Base-by-base conservation (phyloP, 192 early-diverging fungal genomes). In the Entomortierella beljakovae region DNA sequence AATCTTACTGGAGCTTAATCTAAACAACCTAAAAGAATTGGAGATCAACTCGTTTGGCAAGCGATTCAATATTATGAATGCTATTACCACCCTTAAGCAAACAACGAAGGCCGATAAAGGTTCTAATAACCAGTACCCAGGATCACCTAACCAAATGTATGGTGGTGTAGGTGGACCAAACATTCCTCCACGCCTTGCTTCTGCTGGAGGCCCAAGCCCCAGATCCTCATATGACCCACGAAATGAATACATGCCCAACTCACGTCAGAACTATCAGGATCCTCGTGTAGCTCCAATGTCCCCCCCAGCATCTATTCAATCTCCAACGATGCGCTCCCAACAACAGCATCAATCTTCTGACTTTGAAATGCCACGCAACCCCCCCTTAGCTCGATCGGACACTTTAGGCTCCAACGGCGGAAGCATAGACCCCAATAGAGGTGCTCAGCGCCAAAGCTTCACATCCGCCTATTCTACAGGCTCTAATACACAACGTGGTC, bases 1-100 rank as follows among this genome's bases (percentile, higher is more conserved):
- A 42, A 79, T 84, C 18, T 74, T 93, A 8, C 32, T 93, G 1
- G 88, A 88, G 31, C 57, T 92, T 16, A 87, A 85, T 52, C 79
- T 93, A n/a, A 84, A 86, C 40, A 81, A 85, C 11, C 74, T 93
- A 6, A 90, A 91, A 56, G 91, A 93, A 57, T 59, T 93, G n/a
- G 87, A 91, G 23, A 87, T 93, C 50, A 84, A 60, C 42, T 83
- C 87, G 6, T 88, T 89, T 58, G 88, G 88, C 15, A 89, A 90
- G 64, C 83, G 92, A 1, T 85, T 88, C 64, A 87, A 90, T 32
- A 81, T 93, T 34, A 88, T 92, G 86, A 88, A 83, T 25, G 82
- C 85, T 37, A 93, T 93, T 50, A 80, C 76, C 4, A 73, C 70
- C 9, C 70, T 93, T 32, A 85, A 84, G 59, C 82, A 88, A 31